Percentiles rank a stretch among this genome's conserved stretches.
phyloP scores from a whole-genome alignment of 805 yeast genomes.

The Saccharomycopsis olivae region DNA sequence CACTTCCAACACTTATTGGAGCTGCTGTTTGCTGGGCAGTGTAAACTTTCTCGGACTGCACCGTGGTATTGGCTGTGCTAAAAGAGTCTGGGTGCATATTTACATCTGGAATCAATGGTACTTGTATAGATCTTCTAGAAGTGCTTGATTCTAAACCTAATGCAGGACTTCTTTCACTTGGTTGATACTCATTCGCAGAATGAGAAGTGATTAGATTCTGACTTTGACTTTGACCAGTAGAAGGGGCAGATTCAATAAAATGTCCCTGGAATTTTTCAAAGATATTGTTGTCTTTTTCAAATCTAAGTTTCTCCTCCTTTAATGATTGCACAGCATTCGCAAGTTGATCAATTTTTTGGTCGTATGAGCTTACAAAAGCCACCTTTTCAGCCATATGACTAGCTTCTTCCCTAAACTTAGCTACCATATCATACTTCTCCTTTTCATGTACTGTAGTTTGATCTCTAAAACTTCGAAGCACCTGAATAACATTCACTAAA shows the following conservation, averaged over 20 bases:
- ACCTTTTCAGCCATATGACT: constrained; percentile 12
- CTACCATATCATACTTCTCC: constrained; percentile 13
- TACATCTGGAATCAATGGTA: too few relatives aligned
- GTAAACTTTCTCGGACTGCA: too few relatives aligned
- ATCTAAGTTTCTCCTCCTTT: constrained; percentile 13
- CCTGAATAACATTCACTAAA: constrained; percentile 11
- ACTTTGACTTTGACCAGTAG: too few relatives aligned
- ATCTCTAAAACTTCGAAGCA: constrained; percentile 1
- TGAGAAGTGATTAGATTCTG: too few relatives aligned
- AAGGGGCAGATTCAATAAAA: not conserved
- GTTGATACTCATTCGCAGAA: too few relatives aligned
- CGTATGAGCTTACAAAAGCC: constrained; percentile 13
- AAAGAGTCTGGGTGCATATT: too few relatives aligned
- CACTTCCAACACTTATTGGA: too few relatives aligned
- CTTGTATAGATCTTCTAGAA: too few relatives aligned
- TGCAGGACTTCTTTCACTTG: too few relatives aligned
- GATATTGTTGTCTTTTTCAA: constrained; percentile 17
- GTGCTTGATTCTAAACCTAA: too few relatives aligned
- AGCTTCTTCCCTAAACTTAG: constrained; percentile 11
- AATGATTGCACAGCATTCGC: constrained; percentile 8
- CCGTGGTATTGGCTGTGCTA: too few relatives aligned
- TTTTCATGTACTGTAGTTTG: constrained; percentile 1
- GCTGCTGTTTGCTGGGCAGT: too few relatives aligned
- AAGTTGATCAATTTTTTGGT: constrained; percentile 4
- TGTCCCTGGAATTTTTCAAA: constrained; percentile 10